Conservation (phyloP, 2,329 filamentous ascomycete genomes). For the Fusarium dlaminii region DNA sequence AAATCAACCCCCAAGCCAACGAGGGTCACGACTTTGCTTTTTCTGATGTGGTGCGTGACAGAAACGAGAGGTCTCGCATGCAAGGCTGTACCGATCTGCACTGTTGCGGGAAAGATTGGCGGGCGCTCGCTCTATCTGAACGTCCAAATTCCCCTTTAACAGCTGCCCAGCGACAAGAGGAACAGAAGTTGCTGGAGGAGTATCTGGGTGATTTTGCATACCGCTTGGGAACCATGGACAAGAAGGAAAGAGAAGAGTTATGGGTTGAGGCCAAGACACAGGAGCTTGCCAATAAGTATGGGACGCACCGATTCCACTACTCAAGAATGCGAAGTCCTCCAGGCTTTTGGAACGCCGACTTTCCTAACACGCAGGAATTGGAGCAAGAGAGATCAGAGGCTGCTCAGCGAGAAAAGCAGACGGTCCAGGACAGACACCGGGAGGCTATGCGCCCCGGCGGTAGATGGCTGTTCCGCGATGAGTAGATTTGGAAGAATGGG, state of each 20-base stretch:
- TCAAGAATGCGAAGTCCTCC: conserved; percentile 78
- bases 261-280: conserved; percentile 81
- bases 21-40: conserved; percentile 78
- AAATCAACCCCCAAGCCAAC: conserved; percentile 78
- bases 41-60: conserved; percentile 76
- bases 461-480: conserved; percentile 84
- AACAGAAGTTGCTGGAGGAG: conserved; percentile 62
- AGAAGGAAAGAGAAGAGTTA: conserved; percentile 69
- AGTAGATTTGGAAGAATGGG: conserved; percentile 54
- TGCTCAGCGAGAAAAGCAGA: conserved; percentile 67
- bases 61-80: conserved; percentile 73
- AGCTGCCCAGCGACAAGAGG: conserved; percentile 50
- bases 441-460: conserved; percentile 84
- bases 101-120: conserved; percentile 80
- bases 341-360: conserved; percentile 91
- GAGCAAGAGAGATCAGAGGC: conserved; percentile 72
- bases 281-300: conserved; percentile 77
- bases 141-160: conserved; percentile 53
- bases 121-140: conserved; percentile 68
- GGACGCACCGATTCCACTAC: conserved; percentile 80
- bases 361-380: conserved; percentile 87
- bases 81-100: conserved; percentile 77
- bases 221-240: conserved; percentile 65
- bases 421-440: conserved; percentile 77
- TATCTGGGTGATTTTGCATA: conserved; percentile 69